A percentile compares a stretch with the other conserved stretches of the same genome.
phyloP scores from a whole-genome alignment of 73 alveolate species.

The Paramecium pentaurelia region DNA sequence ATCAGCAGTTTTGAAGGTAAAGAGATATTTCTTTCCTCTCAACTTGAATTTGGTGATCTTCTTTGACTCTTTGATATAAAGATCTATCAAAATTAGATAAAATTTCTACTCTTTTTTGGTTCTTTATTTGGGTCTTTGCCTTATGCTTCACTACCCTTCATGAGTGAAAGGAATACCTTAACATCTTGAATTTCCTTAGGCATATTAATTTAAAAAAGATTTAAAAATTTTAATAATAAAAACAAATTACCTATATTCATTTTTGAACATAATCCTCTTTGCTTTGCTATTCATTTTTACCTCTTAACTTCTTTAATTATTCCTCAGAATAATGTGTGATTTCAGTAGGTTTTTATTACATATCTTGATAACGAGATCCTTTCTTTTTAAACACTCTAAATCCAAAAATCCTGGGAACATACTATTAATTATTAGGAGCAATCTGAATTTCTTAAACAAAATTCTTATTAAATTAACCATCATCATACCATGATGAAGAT shows the following conservation, averaged over 20 bases:
- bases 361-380: slow-evolving; percentile 83
- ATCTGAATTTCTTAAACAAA: slow-evolving; percentile 38
- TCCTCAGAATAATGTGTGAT: slow-evolving; percentile 61
- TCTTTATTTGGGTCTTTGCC: background rate
- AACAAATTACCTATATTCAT: background rate
- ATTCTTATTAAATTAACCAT: background rate
- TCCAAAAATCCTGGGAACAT: slow-evolving; percentile 90
- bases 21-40: slow-evolving; percentile 59
- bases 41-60: slow-evolving; percentile 62
- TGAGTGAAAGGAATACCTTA: background rate
- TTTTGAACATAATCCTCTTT: slow-evolving; percentile 23
- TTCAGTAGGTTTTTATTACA: slow-evolving; percentile 51
- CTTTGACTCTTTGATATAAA: slow-evolving; percentile 46
- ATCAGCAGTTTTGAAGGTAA: slow-evolving; percentile 63
- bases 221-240: slow-evolving; percentile 37
- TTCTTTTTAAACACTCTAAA: slow-evolving; percentile 85
- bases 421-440: slow-evolving; percentile 55
- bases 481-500: slow-evolving; percentile 57
- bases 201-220: slow-evolving; percentile 28
- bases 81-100: background rate
- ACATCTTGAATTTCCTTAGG: slow-evolving; percentile 38
- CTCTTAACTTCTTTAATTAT: slow-evolving; percentile 45
- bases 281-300: slow-evolving; percentile 40
- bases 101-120: slow-evolving; percentile 27
- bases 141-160: slow-evolving; percentile 27